phyloP scores from a whole-genome alignment of 306 rosid genomes.

The Aeschynomene evenia region DNA sequence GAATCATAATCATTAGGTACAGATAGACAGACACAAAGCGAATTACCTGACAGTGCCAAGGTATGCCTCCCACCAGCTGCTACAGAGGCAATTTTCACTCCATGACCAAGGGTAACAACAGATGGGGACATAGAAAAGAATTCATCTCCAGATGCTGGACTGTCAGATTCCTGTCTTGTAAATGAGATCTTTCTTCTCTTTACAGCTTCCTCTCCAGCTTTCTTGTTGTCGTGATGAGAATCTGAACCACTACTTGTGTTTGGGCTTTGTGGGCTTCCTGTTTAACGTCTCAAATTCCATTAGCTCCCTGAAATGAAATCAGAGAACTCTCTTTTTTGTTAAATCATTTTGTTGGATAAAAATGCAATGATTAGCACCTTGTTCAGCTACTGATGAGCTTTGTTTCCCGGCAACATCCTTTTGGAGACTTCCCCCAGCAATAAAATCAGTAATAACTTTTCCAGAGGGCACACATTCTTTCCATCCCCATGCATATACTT shows the following conservation, averaged over 20 bases:
- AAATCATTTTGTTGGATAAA: conserved; percentile 13
- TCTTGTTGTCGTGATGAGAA: conserved; percentile 56
- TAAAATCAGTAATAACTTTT: conserved; percentile 56
- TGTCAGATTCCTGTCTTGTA: conserved; percentile 63
- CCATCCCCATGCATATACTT: conserved; percentile 92
- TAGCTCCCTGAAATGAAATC: conserved; percentile 34
- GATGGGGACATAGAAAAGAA: conserved; percentile 60
- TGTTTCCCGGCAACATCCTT: conserved; percentile 55
- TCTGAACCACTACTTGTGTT: conserved; percentile 54
- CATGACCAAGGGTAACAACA: conserved; percentile 60
- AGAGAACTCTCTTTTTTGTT: conserved; percentile 24
- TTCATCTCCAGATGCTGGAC: conserved; percentile 61
- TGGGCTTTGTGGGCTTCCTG: conserved; percentile 60
- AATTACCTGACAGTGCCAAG: conserved; percentile 82
- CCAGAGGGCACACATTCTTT: conserved; percentile 88
- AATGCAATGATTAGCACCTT: conserved; percentile 45
- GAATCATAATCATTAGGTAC: conserved; percentile 23
- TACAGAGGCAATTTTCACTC: conserved; percentile 65
- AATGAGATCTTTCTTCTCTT: conserved; percentile 68
- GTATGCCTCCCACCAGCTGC: conserved; percentile 95
- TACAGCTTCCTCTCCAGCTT: conserved; percentile 56
- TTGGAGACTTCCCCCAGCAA: conserved; percentile 41
- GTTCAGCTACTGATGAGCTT: conserved; percentile 50
- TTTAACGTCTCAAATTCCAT: conserved; percentile 38
- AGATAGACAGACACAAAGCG: conserved; percentile 18